Conservation (phyloP, 1,284 basidiomycete genomes). For the Farysia itapuensis region DNA sequence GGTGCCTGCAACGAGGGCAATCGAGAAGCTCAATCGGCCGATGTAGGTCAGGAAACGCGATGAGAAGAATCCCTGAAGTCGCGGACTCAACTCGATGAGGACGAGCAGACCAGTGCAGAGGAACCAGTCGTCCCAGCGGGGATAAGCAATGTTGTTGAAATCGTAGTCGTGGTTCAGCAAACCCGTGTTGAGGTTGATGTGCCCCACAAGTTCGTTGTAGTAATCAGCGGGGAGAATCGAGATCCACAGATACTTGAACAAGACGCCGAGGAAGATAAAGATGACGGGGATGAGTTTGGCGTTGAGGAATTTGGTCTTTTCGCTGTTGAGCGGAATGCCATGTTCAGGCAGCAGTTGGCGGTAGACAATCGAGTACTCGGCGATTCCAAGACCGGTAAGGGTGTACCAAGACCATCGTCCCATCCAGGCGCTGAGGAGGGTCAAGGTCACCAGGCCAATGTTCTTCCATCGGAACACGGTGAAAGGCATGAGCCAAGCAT, state of each 20-base stretch:
- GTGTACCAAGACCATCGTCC: constrained; percentile 50
- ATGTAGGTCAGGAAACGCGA: constrained; percentile 21
- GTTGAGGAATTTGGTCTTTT: constrained; percentile 27
- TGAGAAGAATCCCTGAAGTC: constrained; percentile 26
- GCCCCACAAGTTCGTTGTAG: constrained; percentile 37
- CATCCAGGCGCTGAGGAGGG: constrained; percentile 39
- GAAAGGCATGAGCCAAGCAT: constrained; percentile 43
- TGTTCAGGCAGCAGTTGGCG: constrained; percentile 18
- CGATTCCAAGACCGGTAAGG: constrained; percentile 42
- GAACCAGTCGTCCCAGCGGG: constrained; percentile 48
- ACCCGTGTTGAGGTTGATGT: constrained; percentile 40
- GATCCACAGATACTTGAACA: constrained; percentile 49
- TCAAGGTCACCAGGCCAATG: constrained; percentile 24
- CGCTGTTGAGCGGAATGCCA: constrained; percentile 24
- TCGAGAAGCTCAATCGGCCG: constrained; percentile 39
- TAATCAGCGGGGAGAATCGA: constrained; percentile 10
- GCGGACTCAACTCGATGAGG: constrained; percentile 36
- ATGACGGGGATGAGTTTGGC: constrained; percentile 26
- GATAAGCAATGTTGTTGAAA: constrained; percentile 30
- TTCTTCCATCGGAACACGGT: constrained; percentile 40
- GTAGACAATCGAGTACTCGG: constrained; percentile 41
- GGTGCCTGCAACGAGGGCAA: constrained; percentile 39
- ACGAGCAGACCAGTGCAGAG: constrained; percentile 34
- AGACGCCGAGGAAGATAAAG: constrained; percentile 28
- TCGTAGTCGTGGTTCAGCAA: constrained; percentile 33